These are phyloP conservation scores for Trametes pubescens DNA, from an alignment of 1,284 basidiomycete genomes.

Conservation along the genomic window DNA sequence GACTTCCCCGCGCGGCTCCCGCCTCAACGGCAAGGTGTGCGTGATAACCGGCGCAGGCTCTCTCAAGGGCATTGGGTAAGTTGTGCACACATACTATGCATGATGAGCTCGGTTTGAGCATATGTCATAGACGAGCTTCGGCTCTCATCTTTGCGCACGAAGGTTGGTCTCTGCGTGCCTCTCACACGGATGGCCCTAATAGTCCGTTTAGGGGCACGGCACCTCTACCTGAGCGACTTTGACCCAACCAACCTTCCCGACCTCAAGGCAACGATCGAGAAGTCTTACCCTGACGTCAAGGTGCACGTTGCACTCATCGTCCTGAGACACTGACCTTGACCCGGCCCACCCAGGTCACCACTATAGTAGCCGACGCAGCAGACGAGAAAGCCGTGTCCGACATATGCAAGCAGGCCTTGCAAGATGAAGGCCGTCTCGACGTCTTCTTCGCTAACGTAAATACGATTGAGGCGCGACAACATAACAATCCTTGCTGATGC, in stretches of 20 bases:
- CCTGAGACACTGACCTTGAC: background rate
- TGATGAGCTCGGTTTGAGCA: conserved; percentile 14
- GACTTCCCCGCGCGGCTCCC: conserved; percentile 58
- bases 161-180: conserved; percentile 53
- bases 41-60: conserved; percentile 91
- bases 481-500: background rate
- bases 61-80: conserved; percentile 85
- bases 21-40: conserved; percentile 85
- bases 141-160: conserved; percentile 83
- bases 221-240: conserved; percentile 88
- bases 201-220: conserved; percentile 68
- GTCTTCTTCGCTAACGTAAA: conserved; percentile 94
- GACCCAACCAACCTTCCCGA: conserved; percentile 74
- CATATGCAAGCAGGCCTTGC: conserved; percentile 76
- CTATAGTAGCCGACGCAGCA: conserved; percentile 83
- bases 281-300: conserved; percentile 81
- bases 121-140: conserved; percentile 70
- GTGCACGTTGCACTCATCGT: conserved; percentile 47
- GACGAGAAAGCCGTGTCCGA: conserved; percentile 76
- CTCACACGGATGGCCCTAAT: conserved; percentile 13
- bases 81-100: conserved; percentile 3
- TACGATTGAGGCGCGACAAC: background rate
- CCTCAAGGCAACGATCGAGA: conserved; percentile 73
- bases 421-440: conserved; percentile 87
- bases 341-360: conserved; percentile 62